Evolutionary conservation across 2,329 filamentous ascomycete genomes (phyloP).

Genomic region (Daldinia sp.): DNA sequence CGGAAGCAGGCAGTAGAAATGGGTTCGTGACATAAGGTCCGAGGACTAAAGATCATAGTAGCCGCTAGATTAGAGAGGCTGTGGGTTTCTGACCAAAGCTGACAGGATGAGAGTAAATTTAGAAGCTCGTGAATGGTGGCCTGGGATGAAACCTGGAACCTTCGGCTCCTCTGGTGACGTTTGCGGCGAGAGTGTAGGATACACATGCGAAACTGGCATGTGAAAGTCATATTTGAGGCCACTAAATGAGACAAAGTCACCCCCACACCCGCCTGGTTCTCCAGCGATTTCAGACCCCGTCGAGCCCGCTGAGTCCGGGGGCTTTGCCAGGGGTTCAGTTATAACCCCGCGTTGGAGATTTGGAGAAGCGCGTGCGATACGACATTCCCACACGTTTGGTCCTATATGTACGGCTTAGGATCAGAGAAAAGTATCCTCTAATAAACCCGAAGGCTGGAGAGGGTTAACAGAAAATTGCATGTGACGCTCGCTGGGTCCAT

Average conservation of each 20-base stretch:
- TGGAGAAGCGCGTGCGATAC: slow-evolving; percentile 26
- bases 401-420: background rate
- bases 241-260: slow-evolving; percentile 20
- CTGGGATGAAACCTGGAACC: slow-evolving; percentile 36
- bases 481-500: background rate
- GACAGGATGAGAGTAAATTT: slow-evolving; percentile 31
- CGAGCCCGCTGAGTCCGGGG: slow-evolving; percentile 1
- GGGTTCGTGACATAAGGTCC: slow-evolving; percentile 34
- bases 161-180: slow-evolving; percentile 42
- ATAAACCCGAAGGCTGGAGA: too few species aligned
- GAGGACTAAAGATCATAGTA: slow-evolving; percentile 30
- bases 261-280: slow-evolving; percentile 21
- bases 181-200: slow-evolving; percentile 32
- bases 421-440: background rate
- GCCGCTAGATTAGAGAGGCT: slow-evolving; percentile 27
- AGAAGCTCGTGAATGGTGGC: slow-evolving; percentile 39
- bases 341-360: slow-evolving; percentile 33
- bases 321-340: slow-evolving; percentile 18
- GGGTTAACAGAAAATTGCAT: slow-evolving; percentile 1
- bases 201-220: slow-evolving; percentile 32
- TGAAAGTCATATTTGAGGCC: slow-evolving; percentile 32
- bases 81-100: slow-evolving; percentile 35
- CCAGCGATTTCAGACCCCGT: background rate
- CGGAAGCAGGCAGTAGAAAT: slow-evolving; percentile 34
- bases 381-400: background rate